A percentile compares a stretch with the other conserved stretches of the same genome.
Conservation (phyloP, 1,284 basidiomycete species). For the Ustilago crameri region DNA sequence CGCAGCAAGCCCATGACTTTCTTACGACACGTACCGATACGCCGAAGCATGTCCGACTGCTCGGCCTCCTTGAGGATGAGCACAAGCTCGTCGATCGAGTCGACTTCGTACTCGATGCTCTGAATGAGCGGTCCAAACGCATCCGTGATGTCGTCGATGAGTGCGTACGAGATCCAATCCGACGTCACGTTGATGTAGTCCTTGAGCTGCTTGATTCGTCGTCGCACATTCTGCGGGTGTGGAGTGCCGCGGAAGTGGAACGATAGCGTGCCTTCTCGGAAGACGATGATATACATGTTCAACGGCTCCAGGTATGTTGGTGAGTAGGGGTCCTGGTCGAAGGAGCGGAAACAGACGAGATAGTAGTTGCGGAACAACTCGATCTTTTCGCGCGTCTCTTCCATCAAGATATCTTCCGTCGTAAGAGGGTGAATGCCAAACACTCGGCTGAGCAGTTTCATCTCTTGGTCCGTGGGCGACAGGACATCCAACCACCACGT, state of each 20-base stretch:
- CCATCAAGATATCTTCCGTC: slow-evolving; percentile 99
- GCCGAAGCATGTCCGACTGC: slow-evolving; percentile 80
- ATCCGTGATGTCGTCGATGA: slow-evolving; percentile 99
- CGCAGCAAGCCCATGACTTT: slow-evolving; percentile 97
- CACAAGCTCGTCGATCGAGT: slow-evolving; percentile 97
- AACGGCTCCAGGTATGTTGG: slow-evolving; percentile 97
- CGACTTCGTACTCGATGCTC: slow-evolving; percentile 98
- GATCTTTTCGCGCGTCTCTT: slow-evolving; percentile 99
- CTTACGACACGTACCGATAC: slow-evolving; percentile 97
- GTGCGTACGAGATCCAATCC: slow-evolving; percentile 99
- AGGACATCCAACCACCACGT: slow-evolving; percentile 99
- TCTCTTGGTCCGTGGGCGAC: slow-evolving; percentile 95
- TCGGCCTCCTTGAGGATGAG: slow-evolving; percentile 89
- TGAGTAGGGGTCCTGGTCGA: slow-evolving; percentile 98
- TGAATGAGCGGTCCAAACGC: slow-evolving; percentile 99
- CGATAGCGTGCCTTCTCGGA: slow-evolving; percentile 94
- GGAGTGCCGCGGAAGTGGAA: slow-evolving; percentile 98
- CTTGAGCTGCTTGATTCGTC: slow-evolving; percentile 98
- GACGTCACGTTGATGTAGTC: slow-evolving; percentile 99
- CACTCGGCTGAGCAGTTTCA: slow-evolving; percentile 83
- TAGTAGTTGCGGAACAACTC: slow-evolving; percentile 99
- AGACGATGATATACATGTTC: slow-evolving; percentile 99
- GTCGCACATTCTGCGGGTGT: slow-evolving; percentile 95
- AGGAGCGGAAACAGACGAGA: slow-evolving; percentile 97
- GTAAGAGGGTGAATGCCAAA: slow-evolving; percentile 98